Base-by-base conservation (phyloP, 805 yeast genomes). In the Debaryomyces tyrocola region DNA sequence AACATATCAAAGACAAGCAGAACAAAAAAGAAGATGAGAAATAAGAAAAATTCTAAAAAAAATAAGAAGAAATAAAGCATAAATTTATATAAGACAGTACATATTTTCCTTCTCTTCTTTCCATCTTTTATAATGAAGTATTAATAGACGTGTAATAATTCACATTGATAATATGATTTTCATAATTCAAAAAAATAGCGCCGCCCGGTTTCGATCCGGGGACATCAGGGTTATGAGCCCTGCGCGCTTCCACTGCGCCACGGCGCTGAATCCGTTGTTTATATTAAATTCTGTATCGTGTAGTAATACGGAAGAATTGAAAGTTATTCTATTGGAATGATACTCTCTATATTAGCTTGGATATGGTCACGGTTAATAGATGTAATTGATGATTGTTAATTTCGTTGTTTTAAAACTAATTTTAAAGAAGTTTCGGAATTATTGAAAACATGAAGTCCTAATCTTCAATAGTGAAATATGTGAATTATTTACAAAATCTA, bases 191-290 rank as follows among this genome's bases (percentile, higher is more conserved):
- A 55, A 52, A 75, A 72, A 68, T 87, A 87, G 94, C 94, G 90
- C 86, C 85, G 90, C 89, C 80, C 74, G 89, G 94, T 87, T 86
- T 87, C 95, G 95, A 87, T 87, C 95, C 91, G 75, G 80, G 90
- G 95, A 85, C 94, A 84, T 87, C 92, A 86, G 94, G 92, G 95
- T 87, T 87, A 87, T 87, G 95, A 87, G 95, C 95, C 95, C 94
- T 85, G 92, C 94, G 92, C 94, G 95, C 94, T 87, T 86, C 95
- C 95, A 84, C 95, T 87, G 94, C 95, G 95, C 92, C 94, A 87
- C 90, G 85, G 87, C 91, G 95, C 95, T 53, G 44, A 38, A 41
- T 39, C 17, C 12, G 27, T 37, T 9, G 15, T 33, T 33, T 3
- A 2, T 33, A 2, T 9, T 24, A 20, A 37, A 17, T 21, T 18